Percentiles rank a stretch among this genome's conserved stretches.
Conservation (phyloP, 768 basidiomycete genomes). For the Suillus subaureus region DNA sequence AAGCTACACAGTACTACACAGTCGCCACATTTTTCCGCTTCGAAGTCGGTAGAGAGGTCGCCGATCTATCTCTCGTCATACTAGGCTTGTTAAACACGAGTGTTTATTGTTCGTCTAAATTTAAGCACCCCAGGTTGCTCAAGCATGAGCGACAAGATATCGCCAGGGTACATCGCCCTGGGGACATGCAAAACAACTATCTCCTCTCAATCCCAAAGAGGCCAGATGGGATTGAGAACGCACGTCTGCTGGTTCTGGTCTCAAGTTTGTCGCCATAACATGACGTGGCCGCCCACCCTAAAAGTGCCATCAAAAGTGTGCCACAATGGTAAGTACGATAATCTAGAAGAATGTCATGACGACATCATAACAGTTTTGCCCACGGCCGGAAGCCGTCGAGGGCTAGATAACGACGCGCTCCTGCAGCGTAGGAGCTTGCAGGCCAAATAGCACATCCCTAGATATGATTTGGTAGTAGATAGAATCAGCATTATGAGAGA, state of each 20-base stretch:
- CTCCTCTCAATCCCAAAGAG: background rate
- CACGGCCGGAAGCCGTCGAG: background rate
- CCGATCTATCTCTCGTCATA: background rate
- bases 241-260: background rate
- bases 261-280: background rate
- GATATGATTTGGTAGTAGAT: background rate
- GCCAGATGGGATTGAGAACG: background rate
- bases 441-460: background rate
- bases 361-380: background rate
- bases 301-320: background rate
- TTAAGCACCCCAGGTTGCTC: background rate
- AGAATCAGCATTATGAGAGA: background rate
- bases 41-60: background rate
- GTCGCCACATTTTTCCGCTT: background rate
- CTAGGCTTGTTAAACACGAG: background rate
- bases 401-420: background rate
- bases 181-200: background rate
- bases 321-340: background rate
- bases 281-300: slow-evolving; percentile 1
- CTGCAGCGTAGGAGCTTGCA: background rate
- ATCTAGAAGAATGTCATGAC: background rate
- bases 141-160: background rate
- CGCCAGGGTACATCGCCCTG: background rate
- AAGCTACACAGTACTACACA: background rate
- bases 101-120: background rate